Percentiles rank a stretch among this genome's conserved stretches.
Evolutionary conservation across 139 green algal species (phyloP).

Genomic region (Pycnococcus provasolii): DNA sequence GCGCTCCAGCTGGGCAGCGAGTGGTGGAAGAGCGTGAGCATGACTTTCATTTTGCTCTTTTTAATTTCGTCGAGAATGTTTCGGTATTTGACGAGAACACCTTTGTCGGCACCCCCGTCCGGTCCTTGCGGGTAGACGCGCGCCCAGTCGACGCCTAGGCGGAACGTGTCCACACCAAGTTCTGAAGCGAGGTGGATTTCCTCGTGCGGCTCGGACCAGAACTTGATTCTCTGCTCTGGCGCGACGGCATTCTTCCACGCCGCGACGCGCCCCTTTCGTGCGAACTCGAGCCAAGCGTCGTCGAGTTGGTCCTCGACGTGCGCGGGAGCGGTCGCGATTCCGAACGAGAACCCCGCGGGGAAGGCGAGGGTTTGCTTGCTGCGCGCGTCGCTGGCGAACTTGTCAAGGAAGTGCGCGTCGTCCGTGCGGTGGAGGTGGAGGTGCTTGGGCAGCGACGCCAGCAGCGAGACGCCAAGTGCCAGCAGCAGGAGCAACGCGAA

Average conservation of each 20-base stretch:
- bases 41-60: slow-evolving; percentile 19
- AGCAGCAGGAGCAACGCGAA: background rate
- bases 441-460: slow-evolving; percentile 14
- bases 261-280: slow-evolving; percentile 13
- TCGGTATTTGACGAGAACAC: slow-evolving; percentile 10
- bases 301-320: slow-evolving; percentile 34
- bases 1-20: slow-evolving; percentile 23
- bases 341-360: slow-evolving; percentile 15
- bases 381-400: no score
- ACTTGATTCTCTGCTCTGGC: slow-evolving; percentile 26
- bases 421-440: slow-evolving; percentile 40
- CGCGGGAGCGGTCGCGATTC: slow-evolving; percentile 29
- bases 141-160: slow-evolving; percentile 31
- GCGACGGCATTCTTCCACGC: slow-evolving; percentile 21
- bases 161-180: slow-evolving; percentile 20
- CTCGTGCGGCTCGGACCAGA: slow-evolving; percentile 27
- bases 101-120: background rate
- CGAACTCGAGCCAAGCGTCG: slow-evolving; percentile 28
- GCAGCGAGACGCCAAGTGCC: background rate
- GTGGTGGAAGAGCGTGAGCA: slow-evolving; percentile 36
- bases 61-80: slow-evolving; percentile 16
- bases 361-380: no score
- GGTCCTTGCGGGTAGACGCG: slow-evolving; percentile 22
- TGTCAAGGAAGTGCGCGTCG: slow-evolving; percentile 54
- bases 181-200: slow-evolving; percentile 19